Conservation (phyloP, 2,329 filamentous ascomycete genomes). For the Calonectria fujianensis region DNA sequence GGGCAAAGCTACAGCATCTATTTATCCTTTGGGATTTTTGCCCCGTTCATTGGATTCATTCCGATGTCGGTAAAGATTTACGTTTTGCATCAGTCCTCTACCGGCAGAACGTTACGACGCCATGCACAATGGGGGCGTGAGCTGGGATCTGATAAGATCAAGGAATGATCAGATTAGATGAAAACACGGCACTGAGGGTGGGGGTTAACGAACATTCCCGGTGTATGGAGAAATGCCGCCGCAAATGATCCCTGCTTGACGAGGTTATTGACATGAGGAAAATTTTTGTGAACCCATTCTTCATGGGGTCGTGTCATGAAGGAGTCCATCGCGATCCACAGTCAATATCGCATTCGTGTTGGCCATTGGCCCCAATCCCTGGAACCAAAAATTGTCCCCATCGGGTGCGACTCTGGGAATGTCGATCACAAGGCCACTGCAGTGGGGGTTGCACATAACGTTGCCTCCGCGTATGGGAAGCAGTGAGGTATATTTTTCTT, state of each 20-base stretch:
- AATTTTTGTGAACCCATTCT: slow-evolving; percentile 16
- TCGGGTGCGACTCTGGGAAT: slow-evolving; percentile 5
- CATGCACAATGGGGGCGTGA: not conserved
- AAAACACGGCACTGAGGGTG: slow-evolving; percentile 11
- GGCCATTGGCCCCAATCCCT: slow-evolving; percentile 15
- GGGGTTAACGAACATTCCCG: slow-evolving; percentile 21
- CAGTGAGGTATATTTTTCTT: slow-evolving; percentile 24
- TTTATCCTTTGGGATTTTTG: slow-evolving; percentile 1
- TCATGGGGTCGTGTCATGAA: slow-evolving; percentile 25
- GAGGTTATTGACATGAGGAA: slow-evolving; percentile 13
- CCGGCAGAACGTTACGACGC: not conserved
- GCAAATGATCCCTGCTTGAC: slow-evolving; percentile 11
- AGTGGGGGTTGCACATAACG: slow-evolving; percentile 4
- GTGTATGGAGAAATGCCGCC: slow-evolving; percentile 14
- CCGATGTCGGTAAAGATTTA: slow-evolving; percentile 23
- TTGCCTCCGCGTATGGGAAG: slow-evolving; percentile 20
- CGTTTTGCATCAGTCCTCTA: not conserved
- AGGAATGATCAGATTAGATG: slow-evolving; percentile 28
- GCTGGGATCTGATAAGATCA: slow-evolving; percentile 24
- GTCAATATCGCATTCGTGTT: slow-evolving; percentile 3
- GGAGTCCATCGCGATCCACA: slow-evolving; percentile 16
- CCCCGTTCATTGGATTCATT: not conserved
- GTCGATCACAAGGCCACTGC: slow-evolving; percentile 20
- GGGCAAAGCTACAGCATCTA: slow-evolving; percentile 7
- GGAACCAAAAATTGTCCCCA: slow-evolving; percentile 20